Evolutionary conservation across 1,284 basidiomycete species (phyloP).

Genomic region (Amylostereum areolatum): DNA sequence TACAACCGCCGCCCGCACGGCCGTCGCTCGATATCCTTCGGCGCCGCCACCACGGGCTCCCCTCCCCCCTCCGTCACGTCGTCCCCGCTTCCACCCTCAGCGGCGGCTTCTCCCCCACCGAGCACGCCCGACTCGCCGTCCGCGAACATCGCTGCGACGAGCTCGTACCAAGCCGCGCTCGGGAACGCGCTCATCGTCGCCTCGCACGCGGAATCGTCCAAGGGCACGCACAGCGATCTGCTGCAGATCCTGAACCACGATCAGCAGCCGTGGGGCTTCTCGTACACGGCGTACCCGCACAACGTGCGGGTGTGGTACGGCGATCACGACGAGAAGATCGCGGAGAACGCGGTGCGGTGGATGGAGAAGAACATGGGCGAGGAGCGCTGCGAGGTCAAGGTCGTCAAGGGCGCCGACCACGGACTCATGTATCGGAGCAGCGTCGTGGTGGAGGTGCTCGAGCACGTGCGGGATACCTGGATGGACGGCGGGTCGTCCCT

Average conservation of each 20-base stretch:
- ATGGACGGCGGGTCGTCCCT: constrained; percentile 23
- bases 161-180: constrained; percentile 60
- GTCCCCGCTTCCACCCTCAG: no score
- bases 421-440: constrained; percentile 86
- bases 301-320: constrained; percentile 92
- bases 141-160: constrained; percentile 29
- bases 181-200: constrained; percentile 88
- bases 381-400: constrained; percentile 68
- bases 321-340: constrained; percentile 88
- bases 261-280: constrained; percentile 80
- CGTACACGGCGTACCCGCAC: constrained; percentile 72
- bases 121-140: constrained; percentile 15
- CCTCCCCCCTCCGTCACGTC: constrained; percentile 36
- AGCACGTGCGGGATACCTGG: constrained; percentile 62
- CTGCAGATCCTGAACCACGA: constrained; percentile 87
- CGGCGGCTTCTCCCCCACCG: constrained; percentile 17
- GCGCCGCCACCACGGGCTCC: constrained; percentile 26
- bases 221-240: constrained; percentile 87
- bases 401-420: constrained; percentile 87
- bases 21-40: constrained; percentile 64
- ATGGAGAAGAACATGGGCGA: constrained; percentile 84
- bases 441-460: constrained; percentile 86
- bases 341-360: constrained; percentile 82
- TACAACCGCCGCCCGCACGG: constrained; percentile 32
- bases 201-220: constrained; percentile 89